phyloP scores from a whole-genome alignment of 805 yeast genomes.

The Myxozyma melibiosi region DNA sequence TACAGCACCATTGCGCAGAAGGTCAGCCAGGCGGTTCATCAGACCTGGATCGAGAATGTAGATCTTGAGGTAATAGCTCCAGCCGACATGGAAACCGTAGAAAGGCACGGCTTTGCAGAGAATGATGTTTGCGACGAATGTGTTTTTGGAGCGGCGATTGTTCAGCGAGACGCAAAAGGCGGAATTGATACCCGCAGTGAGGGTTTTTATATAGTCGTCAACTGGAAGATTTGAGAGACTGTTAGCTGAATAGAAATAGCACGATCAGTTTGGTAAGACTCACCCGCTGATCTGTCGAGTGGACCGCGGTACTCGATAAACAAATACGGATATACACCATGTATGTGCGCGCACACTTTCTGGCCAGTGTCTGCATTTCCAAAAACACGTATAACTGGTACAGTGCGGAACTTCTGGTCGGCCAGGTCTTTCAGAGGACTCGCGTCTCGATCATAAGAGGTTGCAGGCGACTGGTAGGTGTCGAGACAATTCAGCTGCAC shows the following conservation, averaged over 20 bases:
- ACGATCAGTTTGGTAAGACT: background rate
- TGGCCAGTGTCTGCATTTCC: conserved; percentile 69
- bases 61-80: conserved; percentile 67
- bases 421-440: conserved; percentile 34
- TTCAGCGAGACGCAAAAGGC: conserved; percentile 34
- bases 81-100: conserved; percentile 78
- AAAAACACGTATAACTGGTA: conserved; percentile 77
- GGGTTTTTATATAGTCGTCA: conserved; percentile 29
- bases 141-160: background rate
- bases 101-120: conserved; percentile 77
- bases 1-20: conserved; percentile 51
- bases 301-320: conserved; percentile 63
- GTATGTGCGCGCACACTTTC: conserved; percentile 68
- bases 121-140: conserved; percentile 41
- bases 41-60: conserved; percentile 65
- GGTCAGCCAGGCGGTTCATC: conserved; percentile 55
- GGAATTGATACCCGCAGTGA: conserved; percentile 37
- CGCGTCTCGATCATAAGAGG: conserved; percentile 52
- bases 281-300: conserved; percentile 12
- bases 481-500: conserved; percentile 67
- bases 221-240: background rate
- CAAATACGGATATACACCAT: conserved; percentile 81
- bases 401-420: conserved; percentile 41
- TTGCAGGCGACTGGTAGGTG: conserved; percentile 62
- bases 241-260: background rate